Evolutionary conservation across 148 eudicot species (phyloP).

Genomic region (Rheum nobile): DNA sequence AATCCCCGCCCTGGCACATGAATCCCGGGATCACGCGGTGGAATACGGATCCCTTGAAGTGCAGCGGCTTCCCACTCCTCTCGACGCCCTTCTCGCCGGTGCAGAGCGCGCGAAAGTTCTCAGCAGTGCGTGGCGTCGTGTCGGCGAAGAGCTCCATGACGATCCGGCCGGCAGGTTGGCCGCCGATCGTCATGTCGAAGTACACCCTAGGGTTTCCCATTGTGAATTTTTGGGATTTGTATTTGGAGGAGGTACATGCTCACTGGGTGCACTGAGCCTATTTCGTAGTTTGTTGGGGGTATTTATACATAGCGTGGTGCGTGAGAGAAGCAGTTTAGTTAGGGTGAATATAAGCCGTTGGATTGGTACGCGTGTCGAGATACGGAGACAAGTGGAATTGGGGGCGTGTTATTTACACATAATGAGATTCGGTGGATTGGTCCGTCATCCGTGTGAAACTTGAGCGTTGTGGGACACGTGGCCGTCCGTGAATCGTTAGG

Average conservation of each 20-base stretch:
- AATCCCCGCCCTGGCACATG: slow-evolving; percentile 6
- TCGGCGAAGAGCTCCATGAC: neutral
- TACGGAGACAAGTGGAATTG: neutral
- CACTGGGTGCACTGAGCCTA: no score
- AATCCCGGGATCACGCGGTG: neutral
- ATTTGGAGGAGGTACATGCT: neutral
- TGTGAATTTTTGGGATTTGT: neutral
- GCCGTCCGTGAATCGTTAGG: no score
- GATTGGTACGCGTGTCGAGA: neutral
- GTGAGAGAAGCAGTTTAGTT: neutral
- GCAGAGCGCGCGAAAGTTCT: slow-evolving; percentile 5
- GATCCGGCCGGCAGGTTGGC: neutral
- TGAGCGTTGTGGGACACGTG: no score
- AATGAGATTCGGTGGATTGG: neutral
- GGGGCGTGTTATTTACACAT: neutral
- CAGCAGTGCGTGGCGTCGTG: neutral
- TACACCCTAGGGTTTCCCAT: neutral
- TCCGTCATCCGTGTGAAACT: no score
- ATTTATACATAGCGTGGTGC: neutral
- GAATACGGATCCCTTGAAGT: neutral
- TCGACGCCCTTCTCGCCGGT: neutral
- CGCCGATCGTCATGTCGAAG: neutral
- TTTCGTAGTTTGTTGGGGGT: neutral
- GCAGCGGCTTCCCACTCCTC: neutral
- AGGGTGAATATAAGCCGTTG: neutral